Percentiles rank a stretch among this genome's conserved stretches.
Evolutionary conservation across 2,329 filamentous ascomycete genomes (phyloP).

Genomic region (Neoarthrinium moseri): DNA sequence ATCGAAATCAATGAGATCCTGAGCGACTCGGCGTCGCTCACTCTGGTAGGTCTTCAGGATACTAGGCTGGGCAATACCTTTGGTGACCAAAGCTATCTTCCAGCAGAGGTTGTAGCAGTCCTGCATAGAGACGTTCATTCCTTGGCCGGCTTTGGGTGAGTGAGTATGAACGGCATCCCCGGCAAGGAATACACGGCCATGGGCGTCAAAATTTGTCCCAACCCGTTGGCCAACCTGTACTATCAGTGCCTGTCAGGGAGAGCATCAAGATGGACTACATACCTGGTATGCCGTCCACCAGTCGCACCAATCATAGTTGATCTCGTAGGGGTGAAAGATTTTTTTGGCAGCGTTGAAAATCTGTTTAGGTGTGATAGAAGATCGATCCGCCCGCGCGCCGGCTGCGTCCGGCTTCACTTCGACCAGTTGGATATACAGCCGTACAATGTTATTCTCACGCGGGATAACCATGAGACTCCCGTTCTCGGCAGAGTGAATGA

Average conservation of each 20-base stretch:
- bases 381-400: conserved; percentile 41
- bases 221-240: conserved; percentile 64
- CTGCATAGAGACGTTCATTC: conserved; percentile 58
- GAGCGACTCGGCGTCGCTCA: conserved; percentile 58
- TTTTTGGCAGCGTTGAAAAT: conserved; percentile 57
- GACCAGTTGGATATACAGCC: conserved; percentile 57
- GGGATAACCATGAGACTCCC: conserved; percentile 60
- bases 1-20: conserved; percentile 66
- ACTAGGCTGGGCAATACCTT: conserved; percentile 37
- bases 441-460: conserved; percentile 56
- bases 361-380: conserved; percentile 55
- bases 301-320: conserved; percentile 61
- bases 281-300: conserved; percentile 69
- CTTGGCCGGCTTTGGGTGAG: conserved; percentile 62
- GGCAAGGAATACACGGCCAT: conserved; percentile 64
- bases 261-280: neutral
- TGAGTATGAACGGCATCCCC: conserved; percentile 64
- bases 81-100: conserved; percentile 47
- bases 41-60: conserved; percentile 49
- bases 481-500: conserved; percentile 48
- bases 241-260: neutral
- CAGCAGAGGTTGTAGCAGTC: conserved; percentile 11
- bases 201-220: conserved; percentile 51
- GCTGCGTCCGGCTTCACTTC: conserved; percentile 22
- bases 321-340: conserved; percentile 60